phyloP scores from a whole-genome alignment of 1,284 basidiomycete genomes.

The Ustilago loliicola region DNA sequence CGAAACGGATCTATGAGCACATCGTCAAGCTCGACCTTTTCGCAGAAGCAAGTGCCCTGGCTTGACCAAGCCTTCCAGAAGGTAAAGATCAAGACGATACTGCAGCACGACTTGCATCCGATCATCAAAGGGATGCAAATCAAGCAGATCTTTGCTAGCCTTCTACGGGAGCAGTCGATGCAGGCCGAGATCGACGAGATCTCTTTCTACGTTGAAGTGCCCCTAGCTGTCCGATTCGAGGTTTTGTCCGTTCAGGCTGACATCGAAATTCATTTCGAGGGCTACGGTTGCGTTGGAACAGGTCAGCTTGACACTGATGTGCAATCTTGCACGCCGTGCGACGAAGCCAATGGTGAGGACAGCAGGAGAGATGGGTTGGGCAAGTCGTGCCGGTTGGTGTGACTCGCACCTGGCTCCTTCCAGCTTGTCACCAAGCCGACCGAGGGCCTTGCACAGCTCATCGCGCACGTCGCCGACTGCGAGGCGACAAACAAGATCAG shows the following conservation, averaged over 20 bases:
- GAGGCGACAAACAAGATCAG: constrained; percentile 54
- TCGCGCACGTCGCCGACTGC: constrained; percentile 54
- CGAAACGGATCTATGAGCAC: constrained; percentile 28
- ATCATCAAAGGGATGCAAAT: constrained; percentile 32
- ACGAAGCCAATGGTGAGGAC: neutral
- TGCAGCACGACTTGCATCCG: constrained; percentile 28
- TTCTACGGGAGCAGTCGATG: constrained; percentile 30
- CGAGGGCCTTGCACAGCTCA: constrained; percentile 42
- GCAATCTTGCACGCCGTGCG: constrained; percentile 22
- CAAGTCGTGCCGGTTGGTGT: constrained; percentile 20
- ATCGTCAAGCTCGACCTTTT: constrained; percentile 18
- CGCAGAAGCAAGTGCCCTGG: constrained; percentile 56
- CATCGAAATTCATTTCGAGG: constrained; percentile 57
- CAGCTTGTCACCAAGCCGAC: constrained; percentile 27
- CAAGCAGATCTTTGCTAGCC: constrained; percentile 38
- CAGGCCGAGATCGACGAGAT: constrained; percentile 52
- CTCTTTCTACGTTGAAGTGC: constrained; percentile 46
- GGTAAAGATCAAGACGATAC: constrained; percentile 32
- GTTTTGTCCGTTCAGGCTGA: constrained; percentile 46
- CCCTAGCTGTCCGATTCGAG: constrained; percentile 47
- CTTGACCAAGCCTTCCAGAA: constrained; percentile 57
- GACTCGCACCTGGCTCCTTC: constrained; percentile 34
- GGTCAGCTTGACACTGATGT: constrained; percentile 41
- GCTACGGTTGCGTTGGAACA: constrained; percentile 48
- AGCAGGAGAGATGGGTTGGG: neutral